Evolutionary conservation across 1,284 basidiomycete species (phyloP).

Genomic region (Inonotus hispidus): DNA sequence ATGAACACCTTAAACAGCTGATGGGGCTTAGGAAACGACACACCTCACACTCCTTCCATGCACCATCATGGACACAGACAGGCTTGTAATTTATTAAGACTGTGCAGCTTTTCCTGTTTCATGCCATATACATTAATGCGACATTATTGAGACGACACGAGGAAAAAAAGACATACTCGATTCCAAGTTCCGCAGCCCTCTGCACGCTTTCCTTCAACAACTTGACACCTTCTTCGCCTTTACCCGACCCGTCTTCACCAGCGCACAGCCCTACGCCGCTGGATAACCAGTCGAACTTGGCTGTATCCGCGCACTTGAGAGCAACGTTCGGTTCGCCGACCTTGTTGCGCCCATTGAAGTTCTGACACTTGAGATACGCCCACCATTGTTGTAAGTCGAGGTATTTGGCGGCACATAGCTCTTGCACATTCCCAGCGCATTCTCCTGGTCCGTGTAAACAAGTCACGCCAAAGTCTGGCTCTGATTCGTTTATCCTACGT

Average conservation of each 20-base stretch:
- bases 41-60: constrained; percentile 83
- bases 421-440: constrained; percentile 84
- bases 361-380: constrained; percentile 72
- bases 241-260: constrained; percentile 51
- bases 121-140: constrained; percentile 3
- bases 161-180: constrained; percentile 42
- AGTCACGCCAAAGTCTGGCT: constrained; percentile 62
- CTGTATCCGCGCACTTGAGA: constrained; percentile 55
- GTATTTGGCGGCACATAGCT: constrained; percentile 70
- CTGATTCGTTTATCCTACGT: constrained; percentile 56
- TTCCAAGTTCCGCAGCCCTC: constrained; percentile 41
- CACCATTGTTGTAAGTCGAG: constrained; percentile 56
- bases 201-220: constrained; percentile 58
- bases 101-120: constrained; percentile 76
- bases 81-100: constrained; percentile 64
- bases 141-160: neutral
- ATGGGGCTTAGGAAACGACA: constrained; percentile 25
- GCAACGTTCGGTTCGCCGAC: constrained; percentile 68
- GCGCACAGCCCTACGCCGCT: constrained; percentile 55
- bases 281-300: constrained; percentile 64
- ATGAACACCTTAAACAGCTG: neutral
- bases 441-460: constrained; percentile 78
- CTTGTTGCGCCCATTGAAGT: constrained; percentile 57
- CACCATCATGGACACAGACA: constrained; percentile 72
- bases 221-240: constrained; percentile 51